Evolutionary conservation across 1,284 basidiomycete genomes (phyloP).

Genomic region (Caloboletus inedulis): DNA sequence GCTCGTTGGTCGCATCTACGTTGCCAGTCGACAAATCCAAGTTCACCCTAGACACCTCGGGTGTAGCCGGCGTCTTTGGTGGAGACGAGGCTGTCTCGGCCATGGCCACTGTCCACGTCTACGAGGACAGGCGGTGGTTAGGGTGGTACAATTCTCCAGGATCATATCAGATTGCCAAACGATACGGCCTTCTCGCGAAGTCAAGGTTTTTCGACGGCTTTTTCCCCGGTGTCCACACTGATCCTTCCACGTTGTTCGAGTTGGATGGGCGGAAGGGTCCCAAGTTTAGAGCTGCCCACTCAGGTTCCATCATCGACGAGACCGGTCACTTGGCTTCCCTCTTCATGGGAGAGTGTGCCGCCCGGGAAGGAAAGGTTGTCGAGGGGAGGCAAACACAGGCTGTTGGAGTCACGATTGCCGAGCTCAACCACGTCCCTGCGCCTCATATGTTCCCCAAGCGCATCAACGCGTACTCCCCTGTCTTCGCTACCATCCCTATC

Average conservation of each 20-base stretch:
- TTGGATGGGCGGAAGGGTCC: constrained; percentile 30
- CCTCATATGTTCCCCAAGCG: constrained; percentile 19
- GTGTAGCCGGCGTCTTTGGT: constrained; percentile 32
- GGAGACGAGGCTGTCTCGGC: constrained; percentile 36
- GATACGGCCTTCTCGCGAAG: constrained; percentile 26
- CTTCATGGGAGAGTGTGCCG: constrained; percentile 22
- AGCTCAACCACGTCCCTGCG: constrained; percentile 18
- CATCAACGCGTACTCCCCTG: constrained; percentile 20
- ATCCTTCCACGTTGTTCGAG: constrained; percentile 29
- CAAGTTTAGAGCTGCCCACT: constrained; percentile 26
- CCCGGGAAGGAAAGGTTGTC: constrained; percentile 10
- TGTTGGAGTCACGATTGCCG: constrained; percentile 26
- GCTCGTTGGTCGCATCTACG: constrained; percentile 12
- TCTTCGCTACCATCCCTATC: constrained; percentile 31
- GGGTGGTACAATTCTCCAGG: constrained; percentile 40
- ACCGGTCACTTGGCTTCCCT: constrained; percentile 29
- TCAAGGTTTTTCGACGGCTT: constrained; percentile 31
- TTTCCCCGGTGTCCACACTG: constrained; percentile 30
- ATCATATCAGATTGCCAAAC: constrained; percentile 33
- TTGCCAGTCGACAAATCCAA: constrained; percentile 18
- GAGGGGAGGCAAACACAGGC: constrained; percentile 26
- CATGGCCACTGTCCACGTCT: constrained; percentile 36
- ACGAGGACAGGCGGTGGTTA: constrained; percentile 27
- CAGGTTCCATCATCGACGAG: constrained; percentile 27
- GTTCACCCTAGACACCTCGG: constrained; percentile 29